These are phyloP conservation scores for Metarhizium sp. DNA, from an alignment of 2,329 filamentous ascomycete species.

Conservation along the genomic window DNA sequence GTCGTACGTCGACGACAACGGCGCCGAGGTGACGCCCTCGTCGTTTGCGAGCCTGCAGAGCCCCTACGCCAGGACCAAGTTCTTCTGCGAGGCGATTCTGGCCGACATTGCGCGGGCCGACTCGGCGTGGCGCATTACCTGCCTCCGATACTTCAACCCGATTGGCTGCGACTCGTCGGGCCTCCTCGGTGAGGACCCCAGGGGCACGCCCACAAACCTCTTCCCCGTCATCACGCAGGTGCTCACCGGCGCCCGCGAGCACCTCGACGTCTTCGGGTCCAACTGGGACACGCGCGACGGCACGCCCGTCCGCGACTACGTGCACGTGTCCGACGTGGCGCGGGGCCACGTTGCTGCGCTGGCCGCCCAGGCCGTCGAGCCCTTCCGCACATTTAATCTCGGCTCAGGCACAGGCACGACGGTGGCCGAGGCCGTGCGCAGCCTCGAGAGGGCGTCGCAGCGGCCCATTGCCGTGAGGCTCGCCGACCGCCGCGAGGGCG, in stretches of 20 bases:
- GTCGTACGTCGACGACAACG: slow-evolving; percentile 31
- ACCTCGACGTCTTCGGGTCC: slow-evolving; percentile 52
- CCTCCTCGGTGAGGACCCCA: slow-evolving; percentile 54
- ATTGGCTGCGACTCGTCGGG: slow-evolving; percentile 57
- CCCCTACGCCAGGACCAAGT: slow-evolving; percentile 58
- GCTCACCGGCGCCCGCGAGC: slow-evolving; percentile 41
- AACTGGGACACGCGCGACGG: slow-evolving; percentile 59
- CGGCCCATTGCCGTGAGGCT: slow-evolving; percentile 26
- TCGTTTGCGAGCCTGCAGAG: slow-evolving; percentile 44
- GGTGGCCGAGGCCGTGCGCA: slow-evolving; percentile 31
- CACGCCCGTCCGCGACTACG: slow-evolving; percentile 58
- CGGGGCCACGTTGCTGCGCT: slow-evolving; percentile 55
- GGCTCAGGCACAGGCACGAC: slow-evolving; percentile 36
- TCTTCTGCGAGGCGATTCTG: slow-evolving; percentile 58
- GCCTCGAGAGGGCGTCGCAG: slow-evolving; percentile 27
- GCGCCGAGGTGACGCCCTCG: slow-evolving; percentile 13
- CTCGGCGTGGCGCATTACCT: slow-evolving; percentile 52
- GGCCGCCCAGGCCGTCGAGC: slow-evolving; percentile 15
- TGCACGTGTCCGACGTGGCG: slow-evolving; percentile 57
- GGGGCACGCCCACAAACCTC: slow-evolving; percentile 52
- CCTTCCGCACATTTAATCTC: slow-evolving; percentile 34
- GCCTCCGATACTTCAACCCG: slow-evolving; percentile 59
- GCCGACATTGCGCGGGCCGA: slow-evolving; percentile 52
- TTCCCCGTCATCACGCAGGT: slow-evolving; percentile 56
- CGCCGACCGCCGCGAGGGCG: slow-evolving; percentile 29